Base-by-base conservation (phyloP, 2,329 filamentous ascomycete genomes). In the Cladosporium sp. region DNA sequence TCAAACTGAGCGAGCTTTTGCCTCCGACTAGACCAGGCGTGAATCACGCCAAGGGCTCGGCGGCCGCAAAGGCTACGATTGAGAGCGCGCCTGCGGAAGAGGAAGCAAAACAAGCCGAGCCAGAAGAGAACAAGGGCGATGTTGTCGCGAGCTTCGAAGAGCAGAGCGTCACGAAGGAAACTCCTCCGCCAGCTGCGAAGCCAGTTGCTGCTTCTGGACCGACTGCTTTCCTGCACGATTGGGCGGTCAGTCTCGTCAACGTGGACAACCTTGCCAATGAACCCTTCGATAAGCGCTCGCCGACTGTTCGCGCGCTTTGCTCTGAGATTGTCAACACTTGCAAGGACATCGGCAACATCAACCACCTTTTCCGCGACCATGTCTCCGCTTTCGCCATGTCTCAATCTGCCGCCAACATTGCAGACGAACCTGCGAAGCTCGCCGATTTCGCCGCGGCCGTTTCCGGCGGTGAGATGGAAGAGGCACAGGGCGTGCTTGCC, bases 271-370 rank as follows among this genome's bases (percentile, higher is more conserved):
- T 55, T 4, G 50, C 78, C 0, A 93, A 98, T 62, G 86, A 95
- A 62, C 85, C 90, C 0, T 88, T 88, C 66, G 93, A 97, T 67
- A 85, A 89, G 64, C 94, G 92, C 70, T 93, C 86, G 62, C 85
- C 85, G 15, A 84, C 93, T 29, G 90, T 97, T 53, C 85, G 89
- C 49, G 93, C 93, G 11, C 83, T 98, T 39, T 93, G 92, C 43
- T 95, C 92, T 63, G 94, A 98, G 72, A 97, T 98, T 54, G 90
- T 98, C 66, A 97, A 96, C 67, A 93, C 95, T 0, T 97, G 96
- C 77, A 97, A 96, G 72, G 91, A 97, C 67, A 89, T 98, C 48
- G 92, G 92, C 8, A 86, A 84, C 38, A 82, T 96, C 70, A 98
- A 97, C 72, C 89, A 87, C 53, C 78, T 98, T 16, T 98, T 98